phyloP scores from a whole-genome alignment of 2,329 filamentous ascomycete species.

The Aurifilum marmelostoma region DNA sequence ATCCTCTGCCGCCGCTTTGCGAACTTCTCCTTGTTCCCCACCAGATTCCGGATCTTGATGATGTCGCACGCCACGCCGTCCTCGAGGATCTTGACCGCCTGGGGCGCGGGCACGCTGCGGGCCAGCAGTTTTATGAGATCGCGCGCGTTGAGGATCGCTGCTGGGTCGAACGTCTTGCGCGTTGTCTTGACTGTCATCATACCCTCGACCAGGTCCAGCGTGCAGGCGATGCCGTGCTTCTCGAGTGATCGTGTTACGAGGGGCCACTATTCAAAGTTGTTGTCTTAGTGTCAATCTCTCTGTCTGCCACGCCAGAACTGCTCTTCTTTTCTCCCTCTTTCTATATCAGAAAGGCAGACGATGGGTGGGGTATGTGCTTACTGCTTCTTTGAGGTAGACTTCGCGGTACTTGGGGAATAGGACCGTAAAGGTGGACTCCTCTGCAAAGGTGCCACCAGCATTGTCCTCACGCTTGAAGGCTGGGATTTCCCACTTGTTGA shows the following conservation, averaged over 20 bases:
- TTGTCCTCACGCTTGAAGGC: slow-evolving; percentile 87
- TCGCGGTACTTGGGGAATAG: slow-evolving; percentile 97
- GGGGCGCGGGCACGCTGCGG: slow-evolving; percentile 87
- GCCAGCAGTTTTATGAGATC: slow-evolving; percentile 93
- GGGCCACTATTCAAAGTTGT: slow-evolving; percentile 65
- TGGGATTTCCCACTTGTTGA: slow-evolving; percentile 96
- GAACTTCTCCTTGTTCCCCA: slow-evolving; percentile 92
- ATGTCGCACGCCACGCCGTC: slow-evolving; percentile 92
- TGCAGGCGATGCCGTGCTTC: slow-evolving; percentile 86
- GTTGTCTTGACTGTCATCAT: slow-evolving; percentile 98
- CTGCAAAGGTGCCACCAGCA: slow-evolving; percentile 79
- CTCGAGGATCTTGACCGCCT: slow-evolving; percentile 92
- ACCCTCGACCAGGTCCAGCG: slow-evolving; percentile 91
- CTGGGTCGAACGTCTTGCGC: slow-evolving; percentile 77
- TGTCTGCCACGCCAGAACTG: neutral
- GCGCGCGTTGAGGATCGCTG: slow-evolving; percentile 88
- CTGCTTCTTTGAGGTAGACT: slow-evolving; percentile 82
- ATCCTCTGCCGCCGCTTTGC: slow-evolving; percentile 94
- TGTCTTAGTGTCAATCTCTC: slow-evolving; percentile 21
- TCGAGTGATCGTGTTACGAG: slow-evolving; percentile 85
- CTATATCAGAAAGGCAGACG: neutral
- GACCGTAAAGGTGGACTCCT: slow-evolving; percentile 87
- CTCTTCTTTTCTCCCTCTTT: no score
- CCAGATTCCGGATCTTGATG: slow-evolving; percentile 90
- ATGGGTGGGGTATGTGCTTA: slow-evolving; percentile 9